Evolutionary conservation across 306 rosid species (phyloP), one percentile per base, ranked within the genome.

Genomic region (Corylus heterophylla): DNA sequence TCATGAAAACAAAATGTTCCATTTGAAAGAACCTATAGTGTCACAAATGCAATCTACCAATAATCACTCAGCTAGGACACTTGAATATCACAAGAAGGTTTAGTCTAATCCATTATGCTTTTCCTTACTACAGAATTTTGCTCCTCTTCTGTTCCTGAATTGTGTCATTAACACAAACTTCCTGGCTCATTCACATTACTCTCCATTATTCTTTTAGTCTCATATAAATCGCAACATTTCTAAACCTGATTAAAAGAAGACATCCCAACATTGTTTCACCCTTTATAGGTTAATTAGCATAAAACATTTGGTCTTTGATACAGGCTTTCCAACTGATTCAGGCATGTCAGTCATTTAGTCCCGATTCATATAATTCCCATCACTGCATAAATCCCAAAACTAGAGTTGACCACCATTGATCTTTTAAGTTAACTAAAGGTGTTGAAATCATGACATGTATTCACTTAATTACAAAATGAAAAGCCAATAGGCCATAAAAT

Each of bases 171-270:
- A 63, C 69, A 7, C n/a, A 31, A 22, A 14, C 47, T 16, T 35
- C 10, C 69, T 31, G 44, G 37, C 22, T 59, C 52, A 7, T 58
- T 35, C 37, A 47, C 25, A 27, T 39, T 39, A 49, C 39, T 12
- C 12, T 25, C 7, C 39, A 25, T 59, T 59, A 51, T 13, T 5
- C 16, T 51, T 51, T 51, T 5, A 51, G 54, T 51, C 18, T 13
- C 5, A 13, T 51, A 20, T 50, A 66, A 54, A 42, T 44, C 78
- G 35, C n/a, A 80, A n/a, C 5, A 8, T 12, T 54, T 55, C 37
- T 54, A 49, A 3, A 8, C 78, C 45, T 80, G 35, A 68, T 75
- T 69, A 44, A 74, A 44, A 8, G 45, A 70, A 63, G 51, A 61
- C 58, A n/a, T 13, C 12, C 44, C 42, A 71, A 10, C 29, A 31